These are phyloP conservation scores for Aureobasidium sp. DNA, from an alignment of 2,329 filamentous ascomycete genomes.

Conservation along the genomic window DNA sequence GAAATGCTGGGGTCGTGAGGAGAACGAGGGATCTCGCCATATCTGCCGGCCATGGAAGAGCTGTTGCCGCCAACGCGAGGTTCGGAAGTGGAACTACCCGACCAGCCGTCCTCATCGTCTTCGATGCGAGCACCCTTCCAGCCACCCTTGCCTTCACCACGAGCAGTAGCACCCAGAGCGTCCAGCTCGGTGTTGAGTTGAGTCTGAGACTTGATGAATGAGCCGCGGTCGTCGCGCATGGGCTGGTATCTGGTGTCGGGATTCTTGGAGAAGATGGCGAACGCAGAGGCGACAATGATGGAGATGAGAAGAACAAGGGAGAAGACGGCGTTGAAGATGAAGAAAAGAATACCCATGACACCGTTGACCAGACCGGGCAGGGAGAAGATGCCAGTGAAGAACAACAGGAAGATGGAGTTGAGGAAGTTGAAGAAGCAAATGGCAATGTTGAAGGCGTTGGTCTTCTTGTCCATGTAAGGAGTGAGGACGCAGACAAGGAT, in stretches of 20 bases:
- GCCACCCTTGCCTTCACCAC: conserved; percentile 58
- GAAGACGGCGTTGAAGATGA: conserved; percentile 79
- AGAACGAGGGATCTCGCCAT: conserved; percentile 24
- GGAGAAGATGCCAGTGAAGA: conserved; percentile 82
- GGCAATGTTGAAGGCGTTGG: conserved; percentile 91
- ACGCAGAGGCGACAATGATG: conserved; percentile 68
- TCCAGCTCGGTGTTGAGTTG: conserved; percentile 85
- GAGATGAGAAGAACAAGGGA: conserved; percentile 75
- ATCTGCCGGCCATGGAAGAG: conserved; percentile 28
- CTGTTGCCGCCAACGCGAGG: conserved; percentile 36
- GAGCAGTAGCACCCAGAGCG: conserved; percentile 78
- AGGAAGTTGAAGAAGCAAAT: conserved; percentile 87
- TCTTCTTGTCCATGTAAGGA: conserved; percentile 99
- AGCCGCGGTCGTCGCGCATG: conserved; percentile 92
- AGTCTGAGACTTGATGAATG: conserved; percentile 94
- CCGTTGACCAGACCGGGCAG: conserved; percentile 77
- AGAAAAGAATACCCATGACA: conserved; percentile 83
- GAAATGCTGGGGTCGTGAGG: conserved; percentile 18
- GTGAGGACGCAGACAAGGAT: conserved; percentile 72
- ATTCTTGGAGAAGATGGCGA: conserved; percentile 84
- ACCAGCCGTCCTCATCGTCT: conserved; percentile 64
- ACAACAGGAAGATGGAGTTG: conserved; percentile 79
- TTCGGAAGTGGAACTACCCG: conserved; percentile 45
- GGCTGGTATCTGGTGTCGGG: conserved; percentile 91
- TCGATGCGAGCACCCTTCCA: conserved; percentile 52